Evolutionary conservation across 2,329 filamentous ascomycete species (phyloP).

Genomic region (Clonostachys sp.): DNA sequence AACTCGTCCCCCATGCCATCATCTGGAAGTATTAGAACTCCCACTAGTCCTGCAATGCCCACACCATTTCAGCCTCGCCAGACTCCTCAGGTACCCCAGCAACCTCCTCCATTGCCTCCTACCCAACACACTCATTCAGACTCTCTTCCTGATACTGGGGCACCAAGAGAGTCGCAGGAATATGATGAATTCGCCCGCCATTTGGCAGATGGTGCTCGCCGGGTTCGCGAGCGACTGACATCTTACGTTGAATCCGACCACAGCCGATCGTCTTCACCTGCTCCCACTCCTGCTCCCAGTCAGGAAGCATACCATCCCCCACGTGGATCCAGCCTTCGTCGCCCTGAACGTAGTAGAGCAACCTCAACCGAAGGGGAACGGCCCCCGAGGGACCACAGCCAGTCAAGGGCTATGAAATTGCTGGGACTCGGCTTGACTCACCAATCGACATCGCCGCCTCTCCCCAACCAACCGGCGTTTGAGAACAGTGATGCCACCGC

Average conservation of each 20-base stretch:
- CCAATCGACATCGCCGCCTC: neutral
- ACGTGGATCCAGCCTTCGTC: slow-evolving; percentile 1
- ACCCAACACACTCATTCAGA: slow-evolving; percentile 4
- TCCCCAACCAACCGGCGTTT: slow-evolving; percentile 8
- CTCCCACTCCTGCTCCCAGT: neutral
- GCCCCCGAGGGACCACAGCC: neutral
- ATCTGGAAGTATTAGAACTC: too few species aligned
- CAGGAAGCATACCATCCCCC: neutral
- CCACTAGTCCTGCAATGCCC: too few species aligned
- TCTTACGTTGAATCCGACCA: slow-evolving; percentile 61
- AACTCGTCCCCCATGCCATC: too few species aligned
- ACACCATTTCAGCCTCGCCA: neutral
- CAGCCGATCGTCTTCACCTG: slow-evolving; percentile 2
- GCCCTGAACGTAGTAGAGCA: neutral
- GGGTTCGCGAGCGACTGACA: slow-evolving; percentile 69
- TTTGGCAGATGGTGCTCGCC: slow-evolving; percentile 64
- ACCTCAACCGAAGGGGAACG: neutral
- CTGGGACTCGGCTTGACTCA: neutral
- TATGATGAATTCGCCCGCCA: slow-evolving; percentile 70
- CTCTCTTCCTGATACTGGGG: slow-evolving; percentile 6
- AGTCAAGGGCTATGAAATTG: neutral
- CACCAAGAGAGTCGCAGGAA: slow-evolving; percentile 35
- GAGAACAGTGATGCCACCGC: slow-evolving; percentile 14
- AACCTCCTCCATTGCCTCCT: slow-evolving; percentile 1
- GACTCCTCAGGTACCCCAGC: neutral